Base-by-base conservation (phyloP, 345 rosid genomes). In the Excoecaria agallocha region DNA sequence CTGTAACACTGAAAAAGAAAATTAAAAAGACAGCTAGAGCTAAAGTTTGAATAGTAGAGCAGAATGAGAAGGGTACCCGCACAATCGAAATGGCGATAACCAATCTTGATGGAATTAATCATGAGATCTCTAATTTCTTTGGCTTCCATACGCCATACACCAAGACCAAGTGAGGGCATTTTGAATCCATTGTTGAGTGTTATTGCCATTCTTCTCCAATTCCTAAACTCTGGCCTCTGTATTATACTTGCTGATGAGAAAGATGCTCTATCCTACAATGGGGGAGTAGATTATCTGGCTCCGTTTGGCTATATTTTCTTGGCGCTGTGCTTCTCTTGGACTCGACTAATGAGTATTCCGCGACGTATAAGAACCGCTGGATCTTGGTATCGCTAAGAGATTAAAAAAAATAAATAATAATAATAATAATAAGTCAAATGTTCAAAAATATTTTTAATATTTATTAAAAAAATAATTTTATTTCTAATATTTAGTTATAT, bases 81-180 rank as follows among this genome's bases (percentile, higher is more conserved):
- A 79, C 98, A 91, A 77, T 91, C 98, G 76, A 94, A 83, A 82
- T 94, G 96, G 87, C 94, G 96, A 74, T 89, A 94, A 35, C 98
- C 98, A 59, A 92, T 80, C 84, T 89, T 85, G 87, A 94, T 84
- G 81, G 98, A 78, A 69, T 85, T 84, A 73, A 84, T 54, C 79
- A 92, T 82, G 75, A 94, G 93, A 77, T 87, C 90, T 76, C 87
- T 86, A 41, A 90, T 75, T 48, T 72, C 89, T 63, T 92, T 84
- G 13, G 64, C 69, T 67, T 87, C 91, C 98, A 94, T 89, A 6
- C 94, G 89, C 94, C 94, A 92, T n/a, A 92, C 94, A 25, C 97
- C 98, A 66, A 91, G 85, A 13, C 96, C 98, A 12, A 91, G 41
- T 55, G 82, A 69, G 13, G 97, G 98, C 89, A 94, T 87, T 82